phyloP scores from a whole-genome alignment of 495 filamentous ascomycete genomes.

The Penicillium simplicissimum region DNA sequence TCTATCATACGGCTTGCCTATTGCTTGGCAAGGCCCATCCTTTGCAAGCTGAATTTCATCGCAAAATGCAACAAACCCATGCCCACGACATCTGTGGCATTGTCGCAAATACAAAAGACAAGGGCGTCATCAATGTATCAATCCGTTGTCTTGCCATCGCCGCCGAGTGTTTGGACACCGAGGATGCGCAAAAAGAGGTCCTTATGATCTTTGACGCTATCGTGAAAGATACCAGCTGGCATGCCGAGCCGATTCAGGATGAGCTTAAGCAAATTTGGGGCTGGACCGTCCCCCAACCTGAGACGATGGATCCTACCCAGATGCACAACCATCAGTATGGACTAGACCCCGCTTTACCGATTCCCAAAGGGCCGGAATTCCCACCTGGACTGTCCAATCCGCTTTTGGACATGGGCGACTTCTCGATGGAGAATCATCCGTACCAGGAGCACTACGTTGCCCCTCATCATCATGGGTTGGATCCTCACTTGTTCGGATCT shows the following conservation, averaged over 20 bases:
- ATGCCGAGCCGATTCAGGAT: slow-evolving; percentile 62
- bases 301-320: slow-evolving; percentile 26
- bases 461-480: slow-evolving; percentile 33
- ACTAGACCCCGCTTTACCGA: slow-evolving; percentile 24
- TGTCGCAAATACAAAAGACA: slow-evolving; percentile 77
- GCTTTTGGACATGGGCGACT: slow-evolving; percentile 65
- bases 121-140: slow-evolving; percentile 73
- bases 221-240: slow-evolving; percentile 77
- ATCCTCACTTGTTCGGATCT: slow-evolving; percentile 26
- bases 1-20: slow-evolving; percentile 84
- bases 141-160: slow-evolving; percentile 78
- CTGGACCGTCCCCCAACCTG: slow-evolving; percentile 52
- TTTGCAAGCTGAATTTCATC: slow-evolving; percentile 47
- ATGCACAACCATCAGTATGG: slow-evolving; percentile 28
- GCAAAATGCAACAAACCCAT: slow-evolving; percentile 68
- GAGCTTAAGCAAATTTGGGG: slow-evolving; percentile 78
- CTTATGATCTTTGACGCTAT: slow-evolving; percentile 75
- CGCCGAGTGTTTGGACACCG: slow-evolving; percentile 67
- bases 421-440: slow-evolving; percentile 70
- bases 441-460: slow-evolving; percentile 67
- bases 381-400: slow-evolving; percentile 62
- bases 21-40: slow-evolving; percentile 83
- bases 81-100: slow-evolving; percentile 86
- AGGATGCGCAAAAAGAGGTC: slow-evolving; percentile 78
- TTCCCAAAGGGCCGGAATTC: slow-evolving; percentile 31